Percentiles rank a stretch among this genome's conserved stretches.
These are phyloP conservation scores for Neurospora sublineolata DNA, from an alignment of 495 filamentous ascomycete species.

Conservation along the genomic window DNA sequence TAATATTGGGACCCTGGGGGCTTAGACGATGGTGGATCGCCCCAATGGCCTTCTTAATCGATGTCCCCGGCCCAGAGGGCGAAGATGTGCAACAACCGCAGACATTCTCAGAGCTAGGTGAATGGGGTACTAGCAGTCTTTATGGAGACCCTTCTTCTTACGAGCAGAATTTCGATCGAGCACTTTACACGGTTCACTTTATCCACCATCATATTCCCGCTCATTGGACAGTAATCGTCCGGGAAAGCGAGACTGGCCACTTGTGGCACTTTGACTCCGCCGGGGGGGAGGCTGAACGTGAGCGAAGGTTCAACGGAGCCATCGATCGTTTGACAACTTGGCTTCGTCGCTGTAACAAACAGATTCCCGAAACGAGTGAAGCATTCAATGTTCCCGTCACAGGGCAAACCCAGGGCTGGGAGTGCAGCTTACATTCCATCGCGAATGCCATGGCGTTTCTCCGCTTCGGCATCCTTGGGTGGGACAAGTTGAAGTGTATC, in stretches of 20 bases:
- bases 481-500: conserved; percentile 1
- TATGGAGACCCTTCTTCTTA: too few relatives aligned
- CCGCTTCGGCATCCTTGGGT: conserved; percentile 9
- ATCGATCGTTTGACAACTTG: background rate
- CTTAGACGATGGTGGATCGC: conserved; percentile 3
- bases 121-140: background rate
- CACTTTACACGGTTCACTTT: conserved; percentile 2
- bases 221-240: conserved; percentile 3
- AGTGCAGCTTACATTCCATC: conserved; percentile 10
- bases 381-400: background rate
- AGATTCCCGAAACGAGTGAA: background rate
- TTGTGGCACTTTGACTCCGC: conserved; percentile 2
- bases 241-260: background rate
- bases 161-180: background rate
- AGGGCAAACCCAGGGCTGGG: background rate
- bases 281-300: too few relatives aligned
- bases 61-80: background rate
- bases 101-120: background rate
- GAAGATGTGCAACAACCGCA: background rate
- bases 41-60: background rate
- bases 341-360: too few relatives aligned
- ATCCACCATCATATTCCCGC: background rate
- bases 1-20: background rate
- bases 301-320: background rate
- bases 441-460: conserved; percentile 10